These are phyloP conservation scores for Mortierella sp. DNA, from an alignment of 371 early-diverging fungal genomes.

Conservation along the genomic window DNA sequence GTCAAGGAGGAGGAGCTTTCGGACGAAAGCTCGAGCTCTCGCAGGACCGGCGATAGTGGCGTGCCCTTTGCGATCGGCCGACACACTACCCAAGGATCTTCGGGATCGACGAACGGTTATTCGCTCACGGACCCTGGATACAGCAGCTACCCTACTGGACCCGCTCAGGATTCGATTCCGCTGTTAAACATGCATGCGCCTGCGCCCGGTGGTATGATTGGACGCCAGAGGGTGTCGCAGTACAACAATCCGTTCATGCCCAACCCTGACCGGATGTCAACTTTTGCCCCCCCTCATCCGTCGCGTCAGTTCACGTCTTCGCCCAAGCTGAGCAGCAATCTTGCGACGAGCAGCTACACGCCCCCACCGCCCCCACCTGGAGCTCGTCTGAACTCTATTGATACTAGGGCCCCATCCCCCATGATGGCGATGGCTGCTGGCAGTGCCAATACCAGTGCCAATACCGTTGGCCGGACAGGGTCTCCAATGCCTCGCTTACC, in stretches of 20 bases:
- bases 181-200: conserved; percentile 52
- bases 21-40: conserved; percentile 47
- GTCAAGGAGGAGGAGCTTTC: conserved; percentile 48
- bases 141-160: conserved; percentile 1
- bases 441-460: neutral
- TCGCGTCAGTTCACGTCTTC: conserved; percentile 48
- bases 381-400: conserved; percentile 46
- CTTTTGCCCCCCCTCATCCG: conserved; percentile 28
- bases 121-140: conserved; percentile 41
- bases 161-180: conserved; percentile 41
- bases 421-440: conserved; percentile 42
- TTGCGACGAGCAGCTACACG: conserved; percentile 34
- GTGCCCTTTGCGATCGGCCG: conserved; percentile 24
- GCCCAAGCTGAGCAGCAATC: conserved; percentile 48
- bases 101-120: conserved; percentile 30
- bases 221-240: conserved; percentile 50
- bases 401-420: conserved; percentile 47
- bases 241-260: conserved; percentile 25
- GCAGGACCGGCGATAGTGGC: conserved; percentile 41
- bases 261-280: conserved; percentile 34
- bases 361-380: conserved; percentile 52
- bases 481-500: conserved; percentile 1
- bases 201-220: conserved; percentile 50
- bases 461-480: neutral
- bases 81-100: conserved; percentile 25